These are phyloP conservation scores for Diplocarpon mali DNA, from an alignment of 2,329 filamentous ascomycete genomes.

Conservation along the genomic window DNA sequence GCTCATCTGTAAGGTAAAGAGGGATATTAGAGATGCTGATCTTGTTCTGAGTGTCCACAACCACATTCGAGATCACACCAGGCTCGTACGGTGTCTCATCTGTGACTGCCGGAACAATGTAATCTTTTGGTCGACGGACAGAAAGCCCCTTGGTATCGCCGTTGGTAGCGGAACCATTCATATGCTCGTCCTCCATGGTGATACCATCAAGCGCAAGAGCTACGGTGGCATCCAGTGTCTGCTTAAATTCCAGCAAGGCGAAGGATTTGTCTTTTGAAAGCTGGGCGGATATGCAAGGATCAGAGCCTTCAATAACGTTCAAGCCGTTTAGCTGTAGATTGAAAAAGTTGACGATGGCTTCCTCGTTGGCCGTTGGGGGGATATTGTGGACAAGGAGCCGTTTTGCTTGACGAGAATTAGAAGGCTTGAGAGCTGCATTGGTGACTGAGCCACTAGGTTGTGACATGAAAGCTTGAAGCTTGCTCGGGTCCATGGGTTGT, in stretches of 20 bases:
- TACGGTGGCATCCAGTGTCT: conserved; percentile 76
- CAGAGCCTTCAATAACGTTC: conserved; percentile 73
- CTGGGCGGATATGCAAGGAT: conserved; percentile 78
- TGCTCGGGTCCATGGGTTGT: conserved; percentile 88
- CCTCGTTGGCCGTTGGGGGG: conserved; percentile 61
- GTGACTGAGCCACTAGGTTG: conserved; percentile 59
- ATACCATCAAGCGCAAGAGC: conserved; percentile 85
- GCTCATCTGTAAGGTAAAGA: conserved; percentile 76
- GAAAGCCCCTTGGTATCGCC: conserved; percentile 47
- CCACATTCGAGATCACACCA: conserved; percentile 65
- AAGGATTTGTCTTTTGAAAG: conserved; percentile 70
- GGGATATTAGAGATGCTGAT: conserved; percentile 88
- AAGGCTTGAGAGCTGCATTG: conserved; percentile 76
- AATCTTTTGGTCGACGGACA: conserved; percentile 87
- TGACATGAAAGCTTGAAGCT: conserved; percentile 91
- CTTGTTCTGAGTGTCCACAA: conserved; percentile 91
- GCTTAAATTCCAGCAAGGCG: conserved; percentile 85
- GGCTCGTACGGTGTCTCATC: conserved; percentile 66
- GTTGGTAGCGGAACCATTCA: conserved; percentile 41
- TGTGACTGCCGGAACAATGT: conserved; percentile 75
- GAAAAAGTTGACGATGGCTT: conserved; percentile 73
- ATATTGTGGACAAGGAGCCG: conserved; percentile 83
- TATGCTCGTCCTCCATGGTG: conserved; percentile 64
- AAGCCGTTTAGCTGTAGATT: conserved; percentile 95
- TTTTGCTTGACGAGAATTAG: conserved; percentile 88